Evolutionary conservation across 495 filamentous ascomycete species (phyloP).

Genomic region (Neurospora sp.): DNA sequence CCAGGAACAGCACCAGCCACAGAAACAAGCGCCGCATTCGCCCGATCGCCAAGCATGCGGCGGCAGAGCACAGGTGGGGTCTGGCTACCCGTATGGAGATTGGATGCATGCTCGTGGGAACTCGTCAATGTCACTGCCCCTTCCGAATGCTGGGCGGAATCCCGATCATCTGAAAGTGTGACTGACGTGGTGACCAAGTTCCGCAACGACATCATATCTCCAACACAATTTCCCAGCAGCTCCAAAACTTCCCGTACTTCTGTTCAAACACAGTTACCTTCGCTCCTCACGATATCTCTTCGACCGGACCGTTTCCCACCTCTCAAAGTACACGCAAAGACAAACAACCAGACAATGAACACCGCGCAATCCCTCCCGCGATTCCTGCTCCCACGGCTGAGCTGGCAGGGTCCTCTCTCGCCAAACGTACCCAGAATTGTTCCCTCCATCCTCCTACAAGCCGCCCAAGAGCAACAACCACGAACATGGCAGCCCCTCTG

Average conservation of each 20-base stretch:
- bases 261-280: neutral
- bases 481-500: slow-evolving; percentile 2
- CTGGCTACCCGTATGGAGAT: neutral
- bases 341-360: slow-evolving; percentile 14
- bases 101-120: neutral
- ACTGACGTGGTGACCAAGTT: slow-evolving; percentile 51
- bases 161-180: neutral
- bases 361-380: slow-evolving; percentile 30
- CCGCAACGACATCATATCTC: slow-evolving; percentile 88
- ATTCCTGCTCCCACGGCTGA: slow-evolving; percentile 43
- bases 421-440: neutral
- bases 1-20: neutral
- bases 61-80: neutral
- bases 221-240: slow-evolving; percentile 16
- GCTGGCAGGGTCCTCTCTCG: slow-evolving; percentile 33
- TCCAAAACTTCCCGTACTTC: neutral
- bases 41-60: neutral
- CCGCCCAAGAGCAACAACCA: neutral
- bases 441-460: neutral
- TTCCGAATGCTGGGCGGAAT: neutral
- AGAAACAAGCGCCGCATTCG: neutral
- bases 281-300: neutral
- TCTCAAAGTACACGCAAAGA: neutral
- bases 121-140: neutral
- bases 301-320: neutral